Evolutionary conservation across 208 protist genomes (phyloP), one percentile per base, ranked within the genome.

Genomic region (Leishmania gerbilli): DNA sequence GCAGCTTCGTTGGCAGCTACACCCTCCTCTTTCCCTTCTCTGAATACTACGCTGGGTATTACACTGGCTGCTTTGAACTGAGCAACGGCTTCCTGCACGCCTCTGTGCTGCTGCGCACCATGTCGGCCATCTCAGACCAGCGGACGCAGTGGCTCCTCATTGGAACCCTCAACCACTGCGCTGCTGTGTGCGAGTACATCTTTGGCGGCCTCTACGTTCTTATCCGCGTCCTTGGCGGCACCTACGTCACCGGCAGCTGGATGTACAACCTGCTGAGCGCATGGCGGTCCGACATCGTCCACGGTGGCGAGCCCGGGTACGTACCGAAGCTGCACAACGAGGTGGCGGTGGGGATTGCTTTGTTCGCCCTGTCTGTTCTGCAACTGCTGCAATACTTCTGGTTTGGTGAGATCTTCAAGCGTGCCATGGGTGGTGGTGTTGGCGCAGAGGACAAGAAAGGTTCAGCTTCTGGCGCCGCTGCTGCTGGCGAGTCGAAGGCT

Each of bases 371-470:
- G 56, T 80, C 76, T 3, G 76, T 84, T 1, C 68, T 97, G 17
- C 92, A 96, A 79, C 15, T 87, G 34, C 82, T 97, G 74, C 94
- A 97, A 81, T 97, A 97, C 83, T 79, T 93, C 34, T 97, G 94
- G 92, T 94, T 96, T 76, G 79, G 74, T 9, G 90, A 92, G 64
- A 92, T 97, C 68, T 79, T 96, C 71, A 93, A 90, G 82, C 77
- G 77, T 19, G 87, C 82, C 4, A 27, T 89, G 42, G 81, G 71
- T n/a, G 53, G 76, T 31, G 64, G 6, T 56, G 40, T 49, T 58
- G 40, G 62, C 53, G 47, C 45, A 15, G 56, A 34, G 31, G 34
- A 60, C 27, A 69, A 37, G 71, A 51, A 34, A 42, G 42, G 24
- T 21, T 9, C 68, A 4, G 45, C 42, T 72, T 45, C 68, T 51